A percentile compares a stretch with the other conserved stretches of the same genome.
Conservation (phyloP, 1,284 basidiomycete genomes). For the Cutaneotrichosporon dermatis region DNA sequence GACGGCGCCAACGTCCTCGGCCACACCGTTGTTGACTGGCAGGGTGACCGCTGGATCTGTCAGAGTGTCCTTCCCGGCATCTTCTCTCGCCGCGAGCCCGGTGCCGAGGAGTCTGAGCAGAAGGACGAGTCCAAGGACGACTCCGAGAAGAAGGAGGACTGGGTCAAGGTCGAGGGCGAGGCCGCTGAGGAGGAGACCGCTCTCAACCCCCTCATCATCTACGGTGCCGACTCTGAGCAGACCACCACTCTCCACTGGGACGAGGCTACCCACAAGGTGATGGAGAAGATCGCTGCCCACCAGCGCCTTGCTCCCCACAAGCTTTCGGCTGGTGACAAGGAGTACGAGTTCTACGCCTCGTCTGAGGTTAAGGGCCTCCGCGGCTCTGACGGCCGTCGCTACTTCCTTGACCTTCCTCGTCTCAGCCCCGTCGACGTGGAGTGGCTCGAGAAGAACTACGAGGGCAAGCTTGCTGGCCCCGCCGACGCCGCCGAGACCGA, state of each 20-base stretch:
- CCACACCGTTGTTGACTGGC: constrained; percentile 57
- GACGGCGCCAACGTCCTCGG: constrained; percentile 79
- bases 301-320: constrained; percentile 55
- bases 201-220: constrained; percentile 52
- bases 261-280: constrained; percentile 53
- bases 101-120: constrained; percentile 24
- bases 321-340: constrained; percentile 47
- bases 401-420: constrained; percentile 56
- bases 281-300: constrained; percentile 52
- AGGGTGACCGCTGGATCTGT: constrained; percentile 58
- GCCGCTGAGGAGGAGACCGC: constrained; percentile 66
- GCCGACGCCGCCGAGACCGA: constrained; percentile 25
- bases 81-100: constrained; percentile 49
- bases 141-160: constrained; percentile 43
- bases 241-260: constrained; percentile 50
- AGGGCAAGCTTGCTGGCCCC: constrained; percentile 35
- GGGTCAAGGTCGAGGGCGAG: constrained; percentile 52
- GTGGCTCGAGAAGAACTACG: constrained; percentile 54
- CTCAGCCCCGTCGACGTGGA: constrained; percentile 56
- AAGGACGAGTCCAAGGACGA: constrained; percentile 15
- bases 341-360: constrained; percentile 53
- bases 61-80: constrained; percentile 58
- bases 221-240: constrained; percentile 56
- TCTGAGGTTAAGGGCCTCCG: constrained; percentile 57
- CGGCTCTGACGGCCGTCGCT: constrained; percentile 56